phyloP scores from a whole-genome alignment of 2,329 filamentous ascomycete genomes.

The Claviceps sp. region DNA sequence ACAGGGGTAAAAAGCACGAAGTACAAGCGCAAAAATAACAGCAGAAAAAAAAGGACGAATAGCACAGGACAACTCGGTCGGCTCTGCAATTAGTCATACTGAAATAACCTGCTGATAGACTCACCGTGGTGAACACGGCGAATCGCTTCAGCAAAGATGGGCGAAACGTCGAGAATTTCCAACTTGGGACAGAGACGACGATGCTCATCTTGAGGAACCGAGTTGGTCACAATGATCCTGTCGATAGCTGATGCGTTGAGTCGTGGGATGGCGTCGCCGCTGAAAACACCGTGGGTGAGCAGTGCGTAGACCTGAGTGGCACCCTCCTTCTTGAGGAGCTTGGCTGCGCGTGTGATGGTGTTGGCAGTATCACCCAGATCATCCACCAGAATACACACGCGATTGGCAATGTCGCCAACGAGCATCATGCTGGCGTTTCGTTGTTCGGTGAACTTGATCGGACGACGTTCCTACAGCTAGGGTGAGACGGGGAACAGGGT shows the following conservation, averaged over 20 bases:
- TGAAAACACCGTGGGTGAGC: slow-evolving; percentile 88
- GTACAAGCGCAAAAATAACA: background rate
- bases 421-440: slow-evolving; percentile 95
- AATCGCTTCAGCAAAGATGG: slow-evolving; percentile 90
- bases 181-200: slow-evolving; percentile 68
- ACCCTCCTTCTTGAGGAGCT: slow-evolving; percentile 91
- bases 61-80: background rate
- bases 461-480: slow-evolving; percentile 60
- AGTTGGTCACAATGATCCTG: slow-evolving; percentile 91
- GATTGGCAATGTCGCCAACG: slow-evolving; percentile 70
- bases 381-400: slow-evolving; percentile 81
- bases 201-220: slow-evolving; percentile 79
- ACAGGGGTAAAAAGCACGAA: too few relatives aligned
- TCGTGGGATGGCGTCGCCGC: slow-evolving; percentile 83
- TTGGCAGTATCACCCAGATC: slow-evolving; percentile 93
- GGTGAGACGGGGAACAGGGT: slow-evolving; percentile 13
- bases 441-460: slow-evolving; percentile 73
- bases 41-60: background rate
- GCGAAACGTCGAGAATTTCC: slow-evolving; percentile 78
- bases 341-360: slow-evolving; percentile 90
- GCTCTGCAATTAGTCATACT: slow-evolving; percentile 15
- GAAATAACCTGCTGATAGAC: slow-evolving; percentile 87
- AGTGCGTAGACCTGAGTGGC: slow-evolving; percentile 85
- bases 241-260: slow-evolving; percentile 90
- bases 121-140: slow-evolving; percentile 94